Percentiles rank a stretch among this genome's conserved stretches.
These are phyloP conservation scores for Corymbia citriodora DNA, from an alignment of 441 rosid species.

Conservation along the genomic window DNA sequence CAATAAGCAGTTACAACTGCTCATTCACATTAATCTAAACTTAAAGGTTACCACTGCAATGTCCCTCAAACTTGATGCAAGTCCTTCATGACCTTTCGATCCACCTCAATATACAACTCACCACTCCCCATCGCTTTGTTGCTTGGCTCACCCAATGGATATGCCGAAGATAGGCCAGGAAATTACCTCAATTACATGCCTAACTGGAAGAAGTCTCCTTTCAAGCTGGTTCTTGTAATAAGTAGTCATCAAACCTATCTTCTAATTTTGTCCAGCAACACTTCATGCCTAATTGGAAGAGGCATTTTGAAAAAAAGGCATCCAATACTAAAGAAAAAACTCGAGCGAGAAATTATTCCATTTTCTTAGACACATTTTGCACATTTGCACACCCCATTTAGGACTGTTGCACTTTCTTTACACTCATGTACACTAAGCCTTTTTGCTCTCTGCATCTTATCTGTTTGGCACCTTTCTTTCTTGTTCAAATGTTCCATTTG, in stretches of 20 bases:
- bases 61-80: not conserved
- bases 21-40: not conserved
- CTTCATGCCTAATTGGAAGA: not conserved
- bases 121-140: not conserved
- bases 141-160: not conserved
- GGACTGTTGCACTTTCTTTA: not conserved
- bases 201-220: not conserved
- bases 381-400: not conserved
- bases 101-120: not conserved
- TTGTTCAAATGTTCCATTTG: not conserved
- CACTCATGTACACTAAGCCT: not conserved
- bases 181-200: not conserved
- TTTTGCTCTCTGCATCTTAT: not conserved
- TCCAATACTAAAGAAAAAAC: not conserved
- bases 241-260: not conserved
- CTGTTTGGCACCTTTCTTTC: not conserved
- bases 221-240: not conserved
- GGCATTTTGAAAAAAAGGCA: not conserved
- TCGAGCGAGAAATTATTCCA: not conserved
- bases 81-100: not conserved
- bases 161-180: not conserved
- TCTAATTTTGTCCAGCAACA: not conserved
- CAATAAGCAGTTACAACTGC: not conserved
- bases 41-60: not conserved
- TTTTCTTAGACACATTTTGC: not conserved